Evolutionary conservation across 1,139 yeast genomes (phyloP).

Genomic region (Protomyces pachydermus): DNA sequence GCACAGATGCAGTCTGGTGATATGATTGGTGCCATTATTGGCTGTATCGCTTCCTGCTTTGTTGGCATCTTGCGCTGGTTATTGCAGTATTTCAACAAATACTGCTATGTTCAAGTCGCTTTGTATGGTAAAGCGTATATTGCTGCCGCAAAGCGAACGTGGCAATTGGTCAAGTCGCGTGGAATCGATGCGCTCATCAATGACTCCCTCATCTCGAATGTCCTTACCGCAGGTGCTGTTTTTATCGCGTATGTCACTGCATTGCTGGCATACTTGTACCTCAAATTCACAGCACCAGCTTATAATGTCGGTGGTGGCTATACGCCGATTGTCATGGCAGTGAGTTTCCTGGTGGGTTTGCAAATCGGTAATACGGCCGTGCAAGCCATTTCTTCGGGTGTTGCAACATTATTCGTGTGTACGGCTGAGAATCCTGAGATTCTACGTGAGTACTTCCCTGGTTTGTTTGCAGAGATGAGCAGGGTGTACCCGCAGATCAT

Average conservation of each 20-base stretch:
- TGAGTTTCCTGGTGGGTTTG: conserved; percentile 66
- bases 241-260: conserved; percentile 68
- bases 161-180: conserved; percentile 68
- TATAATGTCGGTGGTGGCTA: conserved; percentile 64
- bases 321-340: conserved; percentile 73
- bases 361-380: conserved; percentile 72
- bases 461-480: conserved; percentile 14
- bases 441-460: conserved; percentile 10
- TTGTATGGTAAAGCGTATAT: conserved; percentile 77
- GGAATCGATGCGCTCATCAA: conserved; percentile 85
- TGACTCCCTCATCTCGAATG: conserved; percentile 38
- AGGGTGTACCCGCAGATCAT: conserved; percentile 1
- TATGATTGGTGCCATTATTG: conserved; percentile 52
- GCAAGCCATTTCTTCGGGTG: conserved; percentile 73
- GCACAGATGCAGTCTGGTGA: conserved; percentile 56
- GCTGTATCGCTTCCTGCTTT: conserved; percentile 55
- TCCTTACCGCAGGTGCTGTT: conserved; percentile 51
- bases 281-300: conserved; percentile 65
- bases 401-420: conserved; percentile 62
- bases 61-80: conserved; percentile 69
- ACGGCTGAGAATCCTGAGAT: conserved; percentile 19
- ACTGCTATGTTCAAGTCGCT: conserved; percentile 71
- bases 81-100: conserved; percentile 80
- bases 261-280: conserved; percentile 63
- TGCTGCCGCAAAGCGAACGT: conserved; percentile 73